Base-by-base conservation (phyloP, 371 early-diverging fungal species). In the Fennellomyces sp. region DNA sequence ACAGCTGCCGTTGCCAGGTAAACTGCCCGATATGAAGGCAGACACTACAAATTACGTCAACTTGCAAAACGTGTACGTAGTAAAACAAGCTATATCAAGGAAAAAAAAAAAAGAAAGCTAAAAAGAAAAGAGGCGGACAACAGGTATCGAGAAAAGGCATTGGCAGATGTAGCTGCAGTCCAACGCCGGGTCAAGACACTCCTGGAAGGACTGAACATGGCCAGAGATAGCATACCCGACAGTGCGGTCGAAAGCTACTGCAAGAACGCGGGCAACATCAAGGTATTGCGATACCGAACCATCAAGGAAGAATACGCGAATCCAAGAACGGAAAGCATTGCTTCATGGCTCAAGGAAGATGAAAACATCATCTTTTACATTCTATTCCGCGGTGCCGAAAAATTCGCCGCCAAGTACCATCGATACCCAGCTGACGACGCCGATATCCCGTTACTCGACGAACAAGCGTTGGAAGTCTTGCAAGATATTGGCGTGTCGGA, bases 1-100 rank as follows among this genome's bases (percentile, higher is more conserved):
- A 1, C 76, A 74, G 31, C 82, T 98, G 29, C 98, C 98, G 0
- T 69, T 95, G 7, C 80, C 91, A 0, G 98, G 97, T 3, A 75
- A 82, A 30, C 81, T 98, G 6, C 97, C 97, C 0, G 98, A 98
- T 73, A 97, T 98, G 97, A 95, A 97, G 69, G 82, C 98, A 0
- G 94, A 96, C 65, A 97, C 97, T 2, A 74, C 76, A 21, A 85
- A 89, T 38, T 98, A 91, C 66, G 88, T 96, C 10, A 66, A 67
- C 10, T 73, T 98, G 52, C 97, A 96, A 69, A 87, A 84, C 49
- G 74, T 95, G 89, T 91, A 86, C 47, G 83, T 36, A 21, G n/a
- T n/a, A n/a, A n/a, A n/a, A n/a, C n/a, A n/a, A n/a, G n/a, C 11
- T 17, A 42, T 36, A 38, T 23, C 3, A n/a, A 5, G 19, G 11